A percentile compares a stretch with the other conserved stretches of the same genome.
These are phyloP conservation scores for Capillidium rhysosporum DNA, from an alignment of 371 early-diverging fungal species.

Conservation along the genomic window DNA sequence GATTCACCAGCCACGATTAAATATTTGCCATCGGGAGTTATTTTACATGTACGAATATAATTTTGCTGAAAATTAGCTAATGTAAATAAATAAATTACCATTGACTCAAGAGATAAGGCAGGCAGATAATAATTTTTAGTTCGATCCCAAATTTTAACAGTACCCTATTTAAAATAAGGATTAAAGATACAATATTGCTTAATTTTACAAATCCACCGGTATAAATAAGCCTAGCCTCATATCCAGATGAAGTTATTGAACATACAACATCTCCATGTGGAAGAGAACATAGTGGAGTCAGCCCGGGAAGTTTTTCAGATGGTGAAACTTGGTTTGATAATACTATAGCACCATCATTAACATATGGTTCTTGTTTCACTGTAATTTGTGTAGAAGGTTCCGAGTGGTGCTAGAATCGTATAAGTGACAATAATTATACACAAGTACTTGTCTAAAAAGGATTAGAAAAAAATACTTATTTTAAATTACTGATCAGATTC, in stretches of 20 bases:
- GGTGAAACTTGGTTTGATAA: background rate
- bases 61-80: conserved; percentile 2
- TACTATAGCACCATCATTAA: background rate
- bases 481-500: no score
- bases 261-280: conserved; percentile 5
- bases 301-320: background rate
- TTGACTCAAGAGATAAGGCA: background rate
- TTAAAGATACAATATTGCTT: background rate
- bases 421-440: background rate
- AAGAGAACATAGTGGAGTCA: background rate
- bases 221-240: conserved; percentile 2
- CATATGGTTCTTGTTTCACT: no score
- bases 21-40: conserved; percentile 4
- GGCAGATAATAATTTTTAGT: background rate
- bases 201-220: conserved; percentile 5
- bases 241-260: background rate
- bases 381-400: background rate
- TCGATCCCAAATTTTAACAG: conserved; percentile 5
- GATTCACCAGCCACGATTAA: conserved; percentile 4
- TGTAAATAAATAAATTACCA: background rate
- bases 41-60: background rate
- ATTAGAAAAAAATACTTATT: background rate
- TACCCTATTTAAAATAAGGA: background rate
- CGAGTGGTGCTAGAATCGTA: background rate
- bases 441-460: background rate